Base-by-base conservation (phyloP, 2,329 filamentous ascomycete species). In the Hypoxylon sp. region DNA sequence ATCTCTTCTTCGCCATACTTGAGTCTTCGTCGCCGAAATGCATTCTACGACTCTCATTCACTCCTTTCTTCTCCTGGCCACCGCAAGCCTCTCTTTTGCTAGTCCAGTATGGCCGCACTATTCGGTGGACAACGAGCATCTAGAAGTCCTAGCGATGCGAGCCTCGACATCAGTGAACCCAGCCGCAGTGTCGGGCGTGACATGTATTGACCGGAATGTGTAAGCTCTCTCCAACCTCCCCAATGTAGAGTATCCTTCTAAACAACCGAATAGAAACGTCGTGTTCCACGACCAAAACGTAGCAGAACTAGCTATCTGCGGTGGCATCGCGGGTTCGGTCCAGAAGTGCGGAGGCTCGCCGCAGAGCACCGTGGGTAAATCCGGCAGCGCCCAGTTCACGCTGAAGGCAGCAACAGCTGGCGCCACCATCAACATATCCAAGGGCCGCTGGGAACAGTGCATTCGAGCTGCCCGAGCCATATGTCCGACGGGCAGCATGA, bases 401-500 rank as follows among this genome's bases (percentile, higher is more conserved):
- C 79, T 88, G 14, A 80, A 77, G 27, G 80, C 83, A 1, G 78
- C 80, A 14, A 77, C 77, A 1, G 62, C 73, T 1, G 85, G 84
- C 8, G 81, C 82, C 22, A 85, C 82, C 14, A 87, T 89, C 76
- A 85, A 84, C 77, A 81, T 88, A 67, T 82, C 81, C 51, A 88
- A 87, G 78, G 81, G 81, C 20, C 78, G 82, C 25, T 87, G 86
- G 85, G 84, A 88, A 76, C 79, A 82, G 56, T 88, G 86, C 74
- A 82, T 88, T 57, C 81, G 84, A 44, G 86, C 86, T 14, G 86
- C 86, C 54, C 77, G 83, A 62, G 82, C 84, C 64, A 81, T 82
- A 50, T 87, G 85, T 74, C 85, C 84, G 20, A 84, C 82, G 6
- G 85, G 85, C 17, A 85, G 82, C 66, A 79, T 86, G 74, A 79